Evolutionary conservation across 257 asterid genomes (phyloP).

Genomic region (Solanum verrucosum): DNA sequence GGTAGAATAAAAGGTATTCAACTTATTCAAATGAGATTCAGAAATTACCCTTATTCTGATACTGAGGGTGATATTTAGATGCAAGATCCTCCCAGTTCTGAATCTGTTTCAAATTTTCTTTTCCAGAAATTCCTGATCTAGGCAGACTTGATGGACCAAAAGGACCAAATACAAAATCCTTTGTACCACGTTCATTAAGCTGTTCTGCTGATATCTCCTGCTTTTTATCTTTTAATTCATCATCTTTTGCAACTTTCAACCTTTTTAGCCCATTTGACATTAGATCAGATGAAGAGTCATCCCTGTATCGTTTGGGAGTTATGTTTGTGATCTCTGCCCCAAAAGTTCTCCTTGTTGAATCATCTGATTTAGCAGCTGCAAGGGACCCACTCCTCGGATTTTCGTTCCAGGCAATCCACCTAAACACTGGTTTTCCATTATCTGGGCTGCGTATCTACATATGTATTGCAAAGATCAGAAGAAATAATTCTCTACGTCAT

Average conservation of each 20-base stretch:
- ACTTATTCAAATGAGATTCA: not conserved
- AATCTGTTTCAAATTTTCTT: conserved; percentile 14
- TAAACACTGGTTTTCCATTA: conserved; percentile 58
- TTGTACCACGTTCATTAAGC: conserved; percentile 22
- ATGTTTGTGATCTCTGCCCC: conserved; percentile 54
- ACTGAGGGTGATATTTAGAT: conserved; percentile 35
- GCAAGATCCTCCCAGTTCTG: conserved; percentile 31
- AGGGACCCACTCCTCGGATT: conserved; percentile 12
- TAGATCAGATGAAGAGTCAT: conserved; percentile 16
- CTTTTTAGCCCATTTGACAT: conserved; percentile 12
- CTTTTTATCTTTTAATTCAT: not conserved
- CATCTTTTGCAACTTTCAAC: conserved; percentile 2
- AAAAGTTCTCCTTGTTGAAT: conserved; percentile 39
- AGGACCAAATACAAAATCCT: conserved; percentile 59
- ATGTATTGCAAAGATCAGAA: not conserved
- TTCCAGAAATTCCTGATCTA: conserved; percentile 8
- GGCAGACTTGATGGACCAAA: conserved; percentile 33
- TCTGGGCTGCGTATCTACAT: conserved; percentile 42
- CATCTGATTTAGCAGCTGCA: conserved; percentile 16
- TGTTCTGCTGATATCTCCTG: conserved; percentile 7
- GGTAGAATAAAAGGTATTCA: not conserved
- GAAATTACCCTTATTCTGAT: conserved; percentile 45
- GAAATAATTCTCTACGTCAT: not conserved
- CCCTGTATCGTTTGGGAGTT: conserved; percentile 27
- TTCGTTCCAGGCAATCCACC: conserved; percentile 43